Conservation (phyloP, 495 filamentous ascomycete genomes). For the Tuber microsphaerosporum region DNA sequence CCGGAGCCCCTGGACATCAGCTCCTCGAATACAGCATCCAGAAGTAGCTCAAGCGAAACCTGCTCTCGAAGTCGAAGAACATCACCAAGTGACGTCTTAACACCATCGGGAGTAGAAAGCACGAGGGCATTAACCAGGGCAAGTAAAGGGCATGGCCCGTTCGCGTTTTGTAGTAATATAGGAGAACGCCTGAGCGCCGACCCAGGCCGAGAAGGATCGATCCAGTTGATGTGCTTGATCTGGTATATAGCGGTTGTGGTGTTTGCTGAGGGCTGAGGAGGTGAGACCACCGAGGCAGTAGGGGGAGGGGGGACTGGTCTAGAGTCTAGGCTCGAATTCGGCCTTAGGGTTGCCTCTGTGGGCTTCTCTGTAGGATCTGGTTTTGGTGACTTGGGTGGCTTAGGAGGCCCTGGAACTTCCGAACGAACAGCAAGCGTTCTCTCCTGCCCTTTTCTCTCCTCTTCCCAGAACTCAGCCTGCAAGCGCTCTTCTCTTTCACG, state of each 20-base stretch:
- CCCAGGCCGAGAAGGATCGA: conserved; percentile 10
- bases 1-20: conserved; percentile 60
- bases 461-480: conserved; percentile 38
- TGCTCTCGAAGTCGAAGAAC: conserved; percentile 73
- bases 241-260: conserved; percentile 39
- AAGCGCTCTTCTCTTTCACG: conserved; percentile 32
- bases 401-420: conserved; percentile 14
- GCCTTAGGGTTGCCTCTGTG: neutral
- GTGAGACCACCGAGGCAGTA: conserved; percentile 6
- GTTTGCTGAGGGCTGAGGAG: conserved; percentile 25
- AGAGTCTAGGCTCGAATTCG: conserved; percentile 1
- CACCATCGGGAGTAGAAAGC: conserved; percentile 61
- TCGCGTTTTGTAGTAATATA: conserved; percentile 82
- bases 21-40: conserved; percentile 86
- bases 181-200: conserved; percentile 55
- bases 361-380: neutral
- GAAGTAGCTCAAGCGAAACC: conserved; percentile 72
- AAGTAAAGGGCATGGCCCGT: conserved; percentile 88
- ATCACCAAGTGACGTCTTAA: conserved; percentile 64
- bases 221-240: conserved; percentile 40
- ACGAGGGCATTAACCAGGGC: conserved; percentile 89
- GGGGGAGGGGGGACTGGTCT: conserved; percentile 7
- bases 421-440: conserved; percentile 9
- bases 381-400: conserved; percentile 19
- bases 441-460: conserved; percentile 23